Conservation (phyloP, 371 early-diverging fungal species). For the Capillidium heterosporum region DNA sequence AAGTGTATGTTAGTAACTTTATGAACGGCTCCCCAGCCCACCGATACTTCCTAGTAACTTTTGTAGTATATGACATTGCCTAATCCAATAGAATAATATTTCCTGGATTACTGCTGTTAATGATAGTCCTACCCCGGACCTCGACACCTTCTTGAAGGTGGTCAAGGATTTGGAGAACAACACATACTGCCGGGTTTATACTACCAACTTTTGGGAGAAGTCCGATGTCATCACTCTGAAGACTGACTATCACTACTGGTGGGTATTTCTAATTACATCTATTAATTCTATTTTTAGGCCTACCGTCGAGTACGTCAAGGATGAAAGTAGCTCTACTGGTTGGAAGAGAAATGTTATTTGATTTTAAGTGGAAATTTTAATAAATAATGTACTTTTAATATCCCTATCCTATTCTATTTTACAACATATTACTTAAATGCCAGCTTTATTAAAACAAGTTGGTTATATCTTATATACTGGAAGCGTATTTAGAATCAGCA, state of each 20-base stretch:
- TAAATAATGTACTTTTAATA: too few relatives aligned
- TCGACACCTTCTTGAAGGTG: constrained; percentile 37
- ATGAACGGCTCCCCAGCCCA: constrained; percentile 61
- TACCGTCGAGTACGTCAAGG: constrained; percentile 2
- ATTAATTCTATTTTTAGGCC: constrained; percentile 2
- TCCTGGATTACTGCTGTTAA: constrained; percentile 63
- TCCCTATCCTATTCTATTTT: too few relatives aligned
- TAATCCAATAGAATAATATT: constrained; percentile 29
- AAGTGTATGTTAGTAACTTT: constrained; percentile 50
- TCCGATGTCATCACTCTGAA: constrained; percentile 62
- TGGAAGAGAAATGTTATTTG: constrained; percentile 8
- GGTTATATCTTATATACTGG: too few relatives aligned
- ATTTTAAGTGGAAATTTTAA: too few relatives aligned
- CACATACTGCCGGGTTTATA: constrained; percentile 63
- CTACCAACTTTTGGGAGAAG: constrained; percentile 57
- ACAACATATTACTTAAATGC: too few relatives aligned
- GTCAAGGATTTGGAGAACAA: constrained; percentile 43
- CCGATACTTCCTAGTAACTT: constrained; percentile 51
- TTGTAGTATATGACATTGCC: not conserved
- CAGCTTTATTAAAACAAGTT: too few relatives aligned
- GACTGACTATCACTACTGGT: constrained; percentile 64
- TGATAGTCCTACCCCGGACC: constrained; percentile 26
- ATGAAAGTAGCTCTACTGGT: not conserved
- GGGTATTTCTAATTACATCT: constrained; percentile 8
- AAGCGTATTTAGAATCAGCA: too few relatives aligned